Base-by-base conservation (phyloP, 106 monocot species). In the Dioscorea dumetorum region DNA sequence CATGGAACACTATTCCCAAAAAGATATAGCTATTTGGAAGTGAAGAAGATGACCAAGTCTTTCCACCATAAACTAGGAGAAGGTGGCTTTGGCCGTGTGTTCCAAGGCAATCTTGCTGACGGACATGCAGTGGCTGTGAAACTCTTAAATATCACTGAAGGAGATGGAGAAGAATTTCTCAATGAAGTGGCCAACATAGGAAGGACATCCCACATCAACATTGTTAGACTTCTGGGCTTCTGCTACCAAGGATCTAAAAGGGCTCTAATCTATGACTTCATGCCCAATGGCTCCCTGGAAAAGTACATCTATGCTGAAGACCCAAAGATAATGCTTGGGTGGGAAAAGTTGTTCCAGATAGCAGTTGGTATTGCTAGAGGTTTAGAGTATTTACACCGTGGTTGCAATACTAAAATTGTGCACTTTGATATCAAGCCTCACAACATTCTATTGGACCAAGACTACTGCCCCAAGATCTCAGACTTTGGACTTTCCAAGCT, bases 381-480 rank as follows among this genome's bases (percentile, higher is more conserved):
- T 5, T 32, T 81, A 15, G 80, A 80, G 17, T 80, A 80, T 11
- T 61, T 80, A n/a, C 80, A 80, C 32, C 64, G 58, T 17, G 65
- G 75, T 15, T 80, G 70, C 28, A 75, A 66, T 22, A 62, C 71
- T 21, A 64, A 72, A 3, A 81, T 81, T 9, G 72, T 81, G 0
- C 81, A 81, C 21, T 81, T 81, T 49, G 81, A 81, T 59, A 77
- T 82, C 53, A 81, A 81, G 23, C 81, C 81, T 57, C 76, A 76
- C 32, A 81, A 81, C n/a, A 76, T 81, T 5, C 61, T 81, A 13
- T 61, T 81, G 13, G 80, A 81, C 4, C 22, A 76, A 28, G 61
- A 72, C 13, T 76, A 76, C 24, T 35, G 48, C 11, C 77, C 81
- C 5, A 81, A 77, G 57, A 73, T 81, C 33, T 66, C 81, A 1